A percentile compares a stretch with the other conserved stretches of the same genome.
These are phyloP conservation scores for Buddleja alternifolia DNA, from an alignment of 257 asterid genomes.

Conservation along the genomic window DNA sequence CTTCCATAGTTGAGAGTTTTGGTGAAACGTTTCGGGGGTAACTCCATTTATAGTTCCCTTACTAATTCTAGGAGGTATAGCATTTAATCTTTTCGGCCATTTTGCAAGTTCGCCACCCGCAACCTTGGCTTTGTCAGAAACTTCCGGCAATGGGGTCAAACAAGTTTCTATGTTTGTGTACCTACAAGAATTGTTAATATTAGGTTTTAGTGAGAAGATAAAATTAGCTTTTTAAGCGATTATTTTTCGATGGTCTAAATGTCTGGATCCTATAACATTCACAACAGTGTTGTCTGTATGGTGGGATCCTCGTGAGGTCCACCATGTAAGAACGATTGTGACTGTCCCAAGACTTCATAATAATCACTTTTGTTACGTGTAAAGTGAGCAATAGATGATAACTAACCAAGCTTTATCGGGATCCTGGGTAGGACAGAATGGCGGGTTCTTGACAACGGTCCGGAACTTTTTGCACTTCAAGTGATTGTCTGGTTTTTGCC, in stretches of 20 bases:
- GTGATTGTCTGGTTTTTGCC: conserved; percentile 86
- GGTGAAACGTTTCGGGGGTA: conserved; percentile 36
- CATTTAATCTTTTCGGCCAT: conserved; percentile 67
- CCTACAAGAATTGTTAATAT: conserved; percentile 41
- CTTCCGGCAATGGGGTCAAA: conserved; percentile 75
- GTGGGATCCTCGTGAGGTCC: no score
- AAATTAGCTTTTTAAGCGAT: neutral
- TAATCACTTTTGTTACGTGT: no score
- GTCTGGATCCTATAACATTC: no score
- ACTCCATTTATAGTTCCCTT: conserved; percentile 56
- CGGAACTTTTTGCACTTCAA: conserved; percentile 39
- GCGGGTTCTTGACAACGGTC: conserved; percentile 37
- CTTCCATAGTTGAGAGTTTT: conserved; percentile 66
- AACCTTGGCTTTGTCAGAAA: conserved; percentile 43
- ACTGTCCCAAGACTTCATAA: no score
- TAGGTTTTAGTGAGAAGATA: neutral
- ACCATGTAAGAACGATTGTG: no score
- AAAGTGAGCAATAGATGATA: neutral
- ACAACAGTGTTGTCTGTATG: no score
- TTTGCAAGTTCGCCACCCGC: conserved; percentile 73
- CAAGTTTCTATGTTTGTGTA: conserved; percentile 70
- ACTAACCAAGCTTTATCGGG: conserved; percentile 77
- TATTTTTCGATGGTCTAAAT: no score
- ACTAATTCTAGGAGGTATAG: conserved; percentile 77
- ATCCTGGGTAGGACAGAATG: conserved; percentile 54